Evolutionary conservation across 495 filamentous ascomycete species (phyloP), one percentile per base, ranked within the genome.

Genomic region (Penicillium chermesinum): DNA sequence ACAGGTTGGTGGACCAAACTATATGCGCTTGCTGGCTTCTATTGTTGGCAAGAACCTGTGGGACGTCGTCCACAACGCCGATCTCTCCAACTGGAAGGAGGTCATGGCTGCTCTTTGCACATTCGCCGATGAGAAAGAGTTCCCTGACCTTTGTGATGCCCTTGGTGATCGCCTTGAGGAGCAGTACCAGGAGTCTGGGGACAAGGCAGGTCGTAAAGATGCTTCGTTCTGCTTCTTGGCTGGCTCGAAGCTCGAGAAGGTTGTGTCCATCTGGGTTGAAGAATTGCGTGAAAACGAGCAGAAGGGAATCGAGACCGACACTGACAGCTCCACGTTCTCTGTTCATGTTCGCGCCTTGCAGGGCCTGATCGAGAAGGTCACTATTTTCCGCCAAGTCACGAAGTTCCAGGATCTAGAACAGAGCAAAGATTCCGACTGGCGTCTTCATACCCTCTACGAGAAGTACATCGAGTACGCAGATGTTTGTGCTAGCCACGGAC

Each of bases 401-500:
- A 91, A 91, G 55, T 99, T 95, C 69, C 64, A 85, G 52, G 93
- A 99, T 59, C 72, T 73, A 5, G 89, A 96, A 49, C 79, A 75
- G 47, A 71, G 70, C 41, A 76, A 81, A 30, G 68, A 73, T 3
- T 81, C 83, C 0, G 89, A 82, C 43, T 99, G 94, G 94, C 95
- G 94, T 68, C 83, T 99, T 38, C 77, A 78, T 36, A 73, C 82
- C 1, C 75, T 99, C 33, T 99, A 99, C 61, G 86, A 90, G 61
- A 95, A 94, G 69, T 99, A 99, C 58, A 84, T 83, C 16, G 91
- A 99, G 71, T 99, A 96, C 67, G 91, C 93, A 8, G 93, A 97
- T 61, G 86, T 99, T 56, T 84, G 93, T 46, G 88, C 93, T 34
- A 82, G 88, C 7, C 89, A 96, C 59, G 93, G 94, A 15, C 85